A percentile compares a stretch with the other conserved stretches of the same genome.
Conservation (phyloP, 176 grass and related monocot genomes). For the Hsuehochloa calcarea region DNA sequence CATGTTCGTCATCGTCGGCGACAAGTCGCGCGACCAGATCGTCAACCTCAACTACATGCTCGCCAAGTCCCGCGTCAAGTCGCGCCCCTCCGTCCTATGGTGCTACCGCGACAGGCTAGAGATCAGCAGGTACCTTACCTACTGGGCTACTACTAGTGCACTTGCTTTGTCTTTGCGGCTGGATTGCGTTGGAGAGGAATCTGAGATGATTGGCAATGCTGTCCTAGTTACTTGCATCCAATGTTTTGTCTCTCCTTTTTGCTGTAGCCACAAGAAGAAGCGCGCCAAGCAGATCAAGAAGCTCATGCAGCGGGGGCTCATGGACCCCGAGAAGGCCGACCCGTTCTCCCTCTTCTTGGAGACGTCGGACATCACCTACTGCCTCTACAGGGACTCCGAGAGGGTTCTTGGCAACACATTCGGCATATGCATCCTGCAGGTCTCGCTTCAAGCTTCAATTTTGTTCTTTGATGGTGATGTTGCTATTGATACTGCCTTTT, state of each 20-base stretch:
- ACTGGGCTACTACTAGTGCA: background rate
- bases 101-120: conserved; percentile 94
- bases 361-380: conserved; percentile 79
- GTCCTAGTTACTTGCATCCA: background rate
- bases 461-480: background rate
- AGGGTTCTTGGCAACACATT: conserved; percentile 96
- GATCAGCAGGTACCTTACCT: conserved; percentile 74
- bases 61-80: conserved; percentile 74
- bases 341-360: conserved; percentile 87
- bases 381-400: conserved; percentile 83
- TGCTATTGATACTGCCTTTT: background rate
- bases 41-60: conserved; percentile 93
- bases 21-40: conserved; percentile 91
- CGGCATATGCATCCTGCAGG: conserved; percentile 98
- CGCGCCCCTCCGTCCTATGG: conserved; percentile 74
- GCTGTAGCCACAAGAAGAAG: conserved; percentile 77
- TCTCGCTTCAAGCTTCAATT: background rate
- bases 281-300: conserved; percentile 92
- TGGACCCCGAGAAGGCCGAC: conserved; percentile 89
- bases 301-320: conserved; percentile 77
- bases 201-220: background rate
- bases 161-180: background rate
- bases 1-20: conserved; percentile 61
- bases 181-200: background rate
- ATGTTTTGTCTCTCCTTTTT: background rate